phyloP scores from a whole-genome alignment of 768 basidiomycete genomes.

The Leccinum subgranulosum region DNA sequence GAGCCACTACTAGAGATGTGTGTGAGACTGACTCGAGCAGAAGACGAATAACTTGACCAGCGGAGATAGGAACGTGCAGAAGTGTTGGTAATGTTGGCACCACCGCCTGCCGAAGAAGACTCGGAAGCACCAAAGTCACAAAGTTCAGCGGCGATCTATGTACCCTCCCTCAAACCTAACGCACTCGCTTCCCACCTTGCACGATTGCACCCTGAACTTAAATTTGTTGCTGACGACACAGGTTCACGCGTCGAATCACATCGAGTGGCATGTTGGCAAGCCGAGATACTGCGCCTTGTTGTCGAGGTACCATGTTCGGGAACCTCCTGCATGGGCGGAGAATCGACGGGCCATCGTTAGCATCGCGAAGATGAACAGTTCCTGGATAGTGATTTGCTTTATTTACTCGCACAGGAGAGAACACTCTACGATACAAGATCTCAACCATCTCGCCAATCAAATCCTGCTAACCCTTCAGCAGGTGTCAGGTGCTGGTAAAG shows the following conservation, averaged over 20 bases:
- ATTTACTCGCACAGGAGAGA: slow-evolving; percentile 11
- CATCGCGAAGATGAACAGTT: slow-evolving; percentile 12
- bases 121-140: not conserved
- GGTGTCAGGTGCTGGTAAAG: slow-evolving; percentile 33
- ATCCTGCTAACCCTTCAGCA: slow-evolving; percentile 20
- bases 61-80: not conserved
- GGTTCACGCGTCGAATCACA: not conserved
- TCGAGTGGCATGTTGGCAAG: not conserved
- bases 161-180: slow-evolving; percentile 1
- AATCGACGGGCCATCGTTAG: slow-evolving; percentile 11
- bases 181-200: not conserved
- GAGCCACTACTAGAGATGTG: not conserved
- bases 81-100: slow-evolving; percentile 3
- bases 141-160: slow-evolving; percentile 19
- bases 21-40: not conserved
- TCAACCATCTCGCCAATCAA: slow-evolving; percentile 2
- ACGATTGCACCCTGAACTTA: slow-evolving; percentile 7
- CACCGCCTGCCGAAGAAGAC: not conserved
- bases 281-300: not conserved
- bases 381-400: slow-evolving; percentile 13
- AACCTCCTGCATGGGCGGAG: slow-evolving; percentile 17
- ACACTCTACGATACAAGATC: slow-evolving; percentile 9
- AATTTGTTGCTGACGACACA: not conserved
- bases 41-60: not conserved
- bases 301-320: not conserved